Percentiles rank a stretch among this genome's conserved stretches.
Conservation (phyloP, 345 rosid genomes). For the Leavenworthia alabamica region DNA sequence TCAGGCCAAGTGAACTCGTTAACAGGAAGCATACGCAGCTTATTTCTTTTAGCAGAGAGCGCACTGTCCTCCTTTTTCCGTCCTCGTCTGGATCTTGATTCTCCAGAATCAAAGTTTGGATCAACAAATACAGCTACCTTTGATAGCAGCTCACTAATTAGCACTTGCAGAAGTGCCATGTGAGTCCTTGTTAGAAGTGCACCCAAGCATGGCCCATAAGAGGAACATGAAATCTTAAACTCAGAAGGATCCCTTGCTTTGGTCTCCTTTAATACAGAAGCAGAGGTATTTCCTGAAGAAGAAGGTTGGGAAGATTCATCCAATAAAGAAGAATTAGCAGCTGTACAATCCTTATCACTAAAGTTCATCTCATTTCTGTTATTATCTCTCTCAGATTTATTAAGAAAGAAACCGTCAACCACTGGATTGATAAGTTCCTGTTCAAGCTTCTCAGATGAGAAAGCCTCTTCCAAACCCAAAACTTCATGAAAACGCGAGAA, state of each 20-base stretch:
- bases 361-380: slow-evolving; percentile 32
- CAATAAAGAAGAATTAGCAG: slow-evolving; percentile 31
- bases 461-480: slow-evolving; percentile 62
- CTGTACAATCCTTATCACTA: slow-evolving; percentile 24
- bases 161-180: slow-evolving; percentile 55
- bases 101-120: slow-evolving; percentile 88
- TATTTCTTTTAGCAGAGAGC: slow-evolving; percentile 53
- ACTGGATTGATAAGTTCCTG: slow-evolving; percentile 68
- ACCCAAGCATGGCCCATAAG: slow-evolving; percentile 40
- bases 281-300: slow-evolving; percentile 30
- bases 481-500: slow-evolving; percentile 67
- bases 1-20: slow-evolving; percentile 96
- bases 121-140: slow-evolving; percentile 85
- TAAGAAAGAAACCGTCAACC: slow-evolving; percentile 36
- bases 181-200: slow-evolving; percentile 56
- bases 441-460: slow-evolving; percentile 54
- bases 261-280: slow-evolving; percentile 39
- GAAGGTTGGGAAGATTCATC: slow-evolving; percentile 27
- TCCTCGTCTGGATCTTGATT: slow-evolving; percentile 67
- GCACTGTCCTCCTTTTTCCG: slow-evolving; percentile 74
- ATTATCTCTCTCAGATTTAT: slow-evolving; percentile 33
- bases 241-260: slow-evolving; percentile 36
- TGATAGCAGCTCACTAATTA: slow-evolving; percentile 81
- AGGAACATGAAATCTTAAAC: slow-evolving; percentile 32
- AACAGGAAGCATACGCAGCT: slow-evolving; percentile 70